Evolutionary conservation across 2,329 filamentous ascomycete genomes (phyloP).

Genomic region (Curvularia hawaiiensis): DNA sequence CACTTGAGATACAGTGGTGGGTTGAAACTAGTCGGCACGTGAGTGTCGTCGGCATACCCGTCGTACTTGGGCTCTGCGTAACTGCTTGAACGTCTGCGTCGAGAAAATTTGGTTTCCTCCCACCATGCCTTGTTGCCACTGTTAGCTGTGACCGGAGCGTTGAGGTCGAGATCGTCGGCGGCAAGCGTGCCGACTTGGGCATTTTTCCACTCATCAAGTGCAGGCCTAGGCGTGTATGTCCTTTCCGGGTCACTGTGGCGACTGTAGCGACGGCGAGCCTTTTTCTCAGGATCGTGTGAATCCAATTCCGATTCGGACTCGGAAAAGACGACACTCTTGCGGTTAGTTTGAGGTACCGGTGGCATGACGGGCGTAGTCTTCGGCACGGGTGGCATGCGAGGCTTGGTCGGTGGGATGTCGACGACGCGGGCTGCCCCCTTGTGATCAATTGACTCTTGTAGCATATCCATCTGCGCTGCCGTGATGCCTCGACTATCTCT

Average conservation of each 20-base stretch:
- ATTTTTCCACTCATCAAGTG: conserved; percentile 62
- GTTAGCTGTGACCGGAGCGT: conserved; percentile 36
- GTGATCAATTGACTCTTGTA: conserved; percentile 46
- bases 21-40: conserved; percentile 74
- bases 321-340: conserved; percentile 51
- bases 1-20: conserved; percentile 86
- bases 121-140: conserved; percentile 68
- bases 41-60: conserved; percentile 68
- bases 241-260: conserved; percentile 53
- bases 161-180: conserved; percentile 52
- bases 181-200: conserved; percentile 48
- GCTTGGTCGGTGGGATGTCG: conserved; percentile 31
- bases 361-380: conserved; percentile 17
- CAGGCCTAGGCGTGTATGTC: conserved; percentile 62
- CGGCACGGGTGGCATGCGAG: conserved; percentile 31
- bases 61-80: conserved; percentile 61
- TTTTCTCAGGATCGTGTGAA: conserved; percentile 31
- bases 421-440: conserved; percentile 41
- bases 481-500: conserved; percentile 44
- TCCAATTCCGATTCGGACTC: conserved; percentile 31
- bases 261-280: conserved; percentile 39
- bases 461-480: conserved; percentile 46
- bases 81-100: conserved; percentile 45
- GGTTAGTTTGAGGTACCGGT: conserved; percentile 38
- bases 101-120: conserved; percentile 63